Percentiles rank a stretch among this genome's conserved stretches.
phyloP scores from a whole-genome alignment of 257 asterid species.

The Primulina tabacum region DNA sequence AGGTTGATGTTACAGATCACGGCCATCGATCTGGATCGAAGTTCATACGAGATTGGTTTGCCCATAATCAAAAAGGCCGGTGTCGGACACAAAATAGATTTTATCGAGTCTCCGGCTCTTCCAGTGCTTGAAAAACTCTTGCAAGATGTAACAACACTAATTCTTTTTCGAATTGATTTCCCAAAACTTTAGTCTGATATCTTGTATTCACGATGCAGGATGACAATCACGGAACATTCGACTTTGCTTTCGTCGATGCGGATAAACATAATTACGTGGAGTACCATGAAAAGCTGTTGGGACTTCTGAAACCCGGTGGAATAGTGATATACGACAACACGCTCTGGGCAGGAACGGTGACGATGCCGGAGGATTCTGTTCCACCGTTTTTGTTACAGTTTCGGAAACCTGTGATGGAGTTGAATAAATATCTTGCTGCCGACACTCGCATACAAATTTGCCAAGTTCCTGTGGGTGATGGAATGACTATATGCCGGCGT shows the following conservation, averaged over 20 bases:
- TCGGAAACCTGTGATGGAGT: constrained; percentile 26
- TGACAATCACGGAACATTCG: constrained; percentile 31
- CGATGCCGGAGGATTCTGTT: constrained; percentile 28
- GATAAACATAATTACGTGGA: constrained; percentile 38
- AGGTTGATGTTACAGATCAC: constrained; percentile 32
- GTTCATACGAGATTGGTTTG: constrained; percentile 43
- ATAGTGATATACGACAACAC: constrained; percentile 54
- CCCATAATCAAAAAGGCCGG: constrained; percentile 50
- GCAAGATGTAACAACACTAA: constrained; percentile 33
- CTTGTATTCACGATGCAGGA: constrained; percentile 25
- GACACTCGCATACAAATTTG: constrained; percentile 46
- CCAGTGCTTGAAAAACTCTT: constrained; percentile 43
- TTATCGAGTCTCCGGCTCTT: constrained; percentile 49
- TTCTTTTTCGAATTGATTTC: neutral
- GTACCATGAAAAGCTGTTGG: constrained; percentile 50
- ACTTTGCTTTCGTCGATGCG: constrained; percentile 61
- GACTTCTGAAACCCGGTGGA: constrained; percentile 48
- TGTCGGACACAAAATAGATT: constrained; percentile 51
- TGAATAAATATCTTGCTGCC: constrained; percentile 38
- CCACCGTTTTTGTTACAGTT: neutral
- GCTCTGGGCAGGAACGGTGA: constrained; percentile 49
- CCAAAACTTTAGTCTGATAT: neutral
- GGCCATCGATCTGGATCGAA: constrained; percentile 46
- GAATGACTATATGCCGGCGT: constrained; percentile 44
- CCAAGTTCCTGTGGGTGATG: constrained; percentile 54